phyloP scores from a whole-genome alignment of 78 protist genomes.

The Trichosphaerium sp. region DNA sequence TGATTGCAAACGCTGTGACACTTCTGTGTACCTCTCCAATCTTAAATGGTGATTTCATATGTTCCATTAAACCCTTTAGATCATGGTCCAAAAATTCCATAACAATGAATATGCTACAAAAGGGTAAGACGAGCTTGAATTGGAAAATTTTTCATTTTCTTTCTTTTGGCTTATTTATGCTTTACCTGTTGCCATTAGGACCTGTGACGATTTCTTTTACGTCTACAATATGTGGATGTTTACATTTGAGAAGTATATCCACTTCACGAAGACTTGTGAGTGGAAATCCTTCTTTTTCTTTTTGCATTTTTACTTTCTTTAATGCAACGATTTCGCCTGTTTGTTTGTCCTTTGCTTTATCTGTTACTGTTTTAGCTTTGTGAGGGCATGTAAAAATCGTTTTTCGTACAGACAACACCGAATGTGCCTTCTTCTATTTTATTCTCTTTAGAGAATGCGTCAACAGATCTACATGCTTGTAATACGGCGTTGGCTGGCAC shows the following conservation, averaged over 20 bases:
- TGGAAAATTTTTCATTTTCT: too few relatives aligned
- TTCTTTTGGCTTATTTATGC: too few relatives aligned
- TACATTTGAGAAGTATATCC: constrained; percentile 69
- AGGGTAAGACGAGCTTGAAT: too few relatives aligned
- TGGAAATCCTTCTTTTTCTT: constrained; percentile 97
- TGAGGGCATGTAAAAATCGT: not conserved
- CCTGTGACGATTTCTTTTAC: too few relatives aligned
- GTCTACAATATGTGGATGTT: constrained; percentile 88
- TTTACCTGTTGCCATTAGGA: too few relatives aligned
- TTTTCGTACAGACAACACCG: constrained; percentile 90
- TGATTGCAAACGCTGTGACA: too few relatives aligned
- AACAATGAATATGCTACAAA: constrained; percentile 27
- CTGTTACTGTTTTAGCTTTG: not conserved
- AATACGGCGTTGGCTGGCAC: too few relatives aligned
- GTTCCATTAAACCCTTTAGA: constrained; percentile 22
- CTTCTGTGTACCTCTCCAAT: too few relatives aligned
- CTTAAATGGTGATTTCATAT: not conserved
- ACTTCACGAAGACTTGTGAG: constrained; percentile 94
- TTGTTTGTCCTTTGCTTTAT: constrained; percentile 74
- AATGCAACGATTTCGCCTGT: constrained; percentile 85
- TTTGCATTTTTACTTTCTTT: constrained; percentile 81
- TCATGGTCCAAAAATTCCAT: constrained; percentile 62
- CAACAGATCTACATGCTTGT: constrained; percentile 54
- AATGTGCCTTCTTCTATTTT: constrained; percentile 97
- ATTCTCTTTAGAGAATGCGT: constrained; percentile 60